These are phyloP conservation scores for Durio zibethinus DNA, from an alignment of 345 rosid genomes.

Conservation along the genomic window DNA sequence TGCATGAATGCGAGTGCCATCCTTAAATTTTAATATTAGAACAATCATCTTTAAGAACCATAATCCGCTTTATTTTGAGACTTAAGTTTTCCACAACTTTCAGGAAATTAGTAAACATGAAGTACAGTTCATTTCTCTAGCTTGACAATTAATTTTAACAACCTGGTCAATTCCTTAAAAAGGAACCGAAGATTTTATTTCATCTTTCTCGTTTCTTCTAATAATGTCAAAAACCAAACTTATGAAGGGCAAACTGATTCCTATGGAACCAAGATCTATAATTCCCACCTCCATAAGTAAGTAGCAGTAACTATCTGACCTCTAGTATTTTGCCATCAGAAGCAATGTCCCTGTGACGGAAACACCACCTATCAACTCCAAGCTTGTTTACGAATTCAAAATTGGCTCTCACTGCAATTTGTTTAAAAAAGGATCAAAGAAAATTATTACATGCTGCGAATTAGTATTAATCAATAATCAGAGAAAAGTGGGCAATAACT, in stretches of 20 bases:
- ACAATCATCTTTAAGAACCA: neutral
- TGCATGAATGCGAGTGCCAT: neutral
- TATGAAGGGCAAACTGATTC: neutral
- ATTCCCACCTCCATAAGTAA: too few relatives aligned
- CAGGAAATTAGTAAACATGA: neutral
- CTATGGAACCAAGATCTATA: neutral
- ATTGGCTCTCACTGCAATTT: constrained; percentile 85
- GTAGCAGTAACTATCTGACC: constrained; percentile 36
- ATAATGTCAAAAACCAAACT: neutral
- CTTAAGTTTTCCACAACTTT: neutral
- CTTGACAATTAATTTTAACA: neutral
- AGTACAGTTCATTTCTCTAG: neutral
- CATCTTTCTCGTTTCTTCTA: neutral
- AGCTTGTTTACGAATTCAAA: constrained; percentile 90
- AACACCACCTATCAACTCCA: constrained; percentile 95
- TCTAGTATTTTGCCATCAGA: constrained; percentile 74
- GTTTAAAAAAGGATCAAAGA: constrained; percentile 4
- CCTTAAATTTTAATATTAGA: neutral
- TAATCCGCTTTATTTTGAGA: neutral
- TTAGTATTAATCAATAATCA: too few relatives aligned
- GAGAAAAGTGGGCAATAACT: neutral
- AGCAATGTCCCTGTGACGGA: constrained; percentile 95
- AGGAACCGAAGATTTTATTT: neutral
- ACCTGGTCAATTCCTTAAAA: neutral
- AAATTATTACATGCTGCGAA: neutral